Percentiles rank a stretch among this genome's conserved stretches.
phyloP scores from a whole-genome alignment of 495 filamentous ascomycete genomes.

The Coniosporium apollinis region DNA sequence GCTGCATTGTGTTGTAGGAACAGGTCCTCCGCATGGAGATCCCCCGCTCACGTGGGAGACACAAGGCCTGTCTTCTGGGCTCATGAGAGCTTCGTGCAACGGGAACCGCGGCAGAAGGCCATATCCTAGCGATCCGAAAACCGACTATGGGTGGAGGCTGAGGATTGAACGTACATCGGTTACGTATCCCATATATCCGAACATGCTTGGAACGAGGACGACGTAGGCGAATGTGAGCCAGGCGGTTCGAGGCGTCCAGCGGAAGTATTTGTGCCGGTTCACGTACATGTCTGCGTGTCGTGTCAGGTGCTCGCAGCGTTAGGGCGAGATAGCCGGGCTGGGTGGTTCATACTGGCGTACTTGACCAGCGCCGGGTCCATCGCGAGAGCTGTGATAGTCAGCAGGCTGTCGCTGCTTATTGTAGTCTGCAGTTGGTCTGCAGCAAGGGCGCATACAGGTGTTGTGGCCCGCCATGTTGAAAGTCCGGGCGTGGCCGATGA shows the following conservation, averaged over 20 bases:
- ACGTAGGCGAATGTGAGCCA: conserved; percentile 61
- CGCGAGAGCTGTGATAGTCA: conserved; percentile 16
- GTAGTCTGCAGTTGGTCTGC: not conserved
- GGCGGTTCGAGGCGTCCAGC: conserved; percentile 72
- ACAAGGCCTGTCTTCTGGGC: no score
- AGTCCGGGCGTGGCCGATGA: not conserved
- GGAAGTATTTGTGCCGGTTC: conserved; percentile 90
- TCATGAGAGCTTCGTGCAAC: no score
- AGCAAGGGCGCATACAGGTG: conserved; percentile 10
- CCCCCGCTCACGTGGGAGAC: no score
- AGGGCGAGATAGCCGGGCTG: not conserved
- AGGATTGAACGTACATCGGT: conserved; percentile 53
- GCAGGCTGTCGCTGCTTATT: conserved; percentile 5
- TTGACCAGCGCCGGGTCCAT: conserved; percentile 25
- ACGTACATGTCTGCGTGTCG: conserved; percentile 49
- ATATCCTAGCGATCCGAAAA: no score
- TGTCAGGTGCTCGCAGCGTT: not conserved
- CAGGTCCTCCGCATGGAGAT: no score
- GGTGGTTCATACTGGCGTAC: conserved; percentile 25
- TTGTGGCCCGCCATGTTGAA: conserved; percentile 16
- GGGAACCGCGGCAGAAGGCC: no score
- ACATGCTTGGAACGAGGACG: conserved; percentile 44
- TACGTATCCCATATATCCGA: conserved; percentile 54
- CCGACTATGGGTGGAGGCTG: no score
- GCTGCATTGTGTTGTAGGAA: no score